Percentiles rank a stretch among this genome's conserved stretches.
Evolutionary conservation across 2,329 filamentous ascomycete genomes (phyloP).

Genomic region (Xylaria sp.): DNA sequence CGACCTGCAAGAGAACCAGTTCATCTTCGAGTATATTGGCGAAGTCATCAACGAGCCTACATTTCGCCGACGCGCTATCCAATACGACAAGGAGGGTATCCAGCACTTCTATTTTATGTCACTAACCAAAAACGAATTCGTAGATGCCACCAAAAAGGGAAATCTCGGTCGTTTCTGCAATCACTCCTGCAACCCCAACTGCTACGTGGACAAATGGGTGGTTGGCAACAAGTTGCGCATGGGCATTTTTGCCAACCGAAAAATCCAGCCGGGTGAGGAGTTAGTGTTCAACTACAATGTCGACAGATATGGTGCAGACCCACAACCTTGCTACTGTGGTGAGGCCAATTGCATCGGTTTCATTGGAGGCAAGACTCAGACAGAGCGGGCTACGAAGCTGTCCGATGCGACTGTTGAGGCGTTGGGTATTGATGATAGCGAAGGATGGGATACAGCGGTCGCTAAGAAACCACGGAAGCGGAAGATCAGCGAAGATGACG

Average conservation of each 20-base stretch:
- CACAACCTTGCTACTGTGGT: constrained; percentile 93
- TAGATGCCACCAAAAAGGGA: constrained; percentile 94
- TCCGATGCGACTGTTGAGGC: constrained; percentile 87
- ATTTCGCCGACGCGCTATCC: constrained; percentile 83
- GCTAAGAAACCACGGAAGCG: constrained; percentile 90
- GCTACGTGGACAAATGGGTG: constrained; percentile 99
- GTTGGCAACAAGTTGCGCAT: constrained; percentile 95
- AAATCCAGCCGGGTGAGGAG: constrained; percentile 83
- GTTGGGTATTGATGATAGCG: constrained; percentile 86
- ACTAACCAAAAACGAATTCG: constrained; percentile 89
- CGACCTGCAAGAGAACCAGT: constrained; percentile 74
- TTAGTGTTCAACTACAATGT: constrained; percentile 99
- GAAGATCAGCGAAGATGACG: constrained; percentile 84
- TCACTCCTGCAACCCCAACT: constrained; percentile 97
- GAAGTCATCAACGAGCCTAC: constrained; percentile 93
- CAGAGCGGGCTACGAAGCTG: constrained; percentile 87
- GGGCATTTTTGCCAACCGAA: constrained; percentile 92
- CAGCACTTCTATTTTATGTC: constrained; percentile 99
- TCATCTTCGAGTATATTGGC: constrained; percentile 97
- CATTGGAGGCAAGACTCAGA: constrained; percentile 97
- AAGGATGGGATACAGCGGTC: constrained; percentile 86
- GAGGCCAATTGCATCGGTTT: constrained; percentile 93
- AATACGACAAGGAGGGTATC: constrained; percentile 94
- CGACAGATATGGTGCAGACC: constrained; percentile 93
- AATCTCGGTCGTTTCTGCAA: constrained; percentile 98